Evolutionary conservation across 2,329 filamentous ascomycete species (phyloP).

Genomic region (Talaromyces sp.): DNA sequence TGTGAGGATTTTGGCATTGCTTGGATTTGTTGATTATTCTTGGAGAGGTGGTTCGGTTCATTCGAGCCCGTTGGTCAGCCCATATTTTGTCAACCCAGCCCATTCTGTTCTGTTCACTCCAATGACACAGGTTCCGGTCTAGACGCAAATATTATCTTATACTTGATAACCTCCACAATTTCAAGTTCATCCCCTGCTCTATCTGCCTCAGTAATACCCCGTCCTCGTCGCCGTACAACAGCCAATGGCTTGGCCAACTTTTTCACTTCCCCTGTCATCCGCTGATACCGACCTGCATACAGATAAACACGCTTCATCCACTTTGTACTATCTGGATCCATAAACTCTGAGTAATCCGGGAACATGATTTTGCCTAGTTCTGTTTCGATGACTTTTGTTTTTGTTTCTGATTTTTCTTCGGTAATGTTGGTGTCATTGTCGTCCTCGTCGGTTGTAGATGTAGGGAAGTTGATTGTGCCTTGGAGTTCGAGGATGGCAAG

Average conservation of each 20-base stretch:
- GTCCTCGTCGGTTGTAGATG: background rate
- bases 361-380: conserved; percentile 73
- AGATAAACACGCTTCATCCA: conserved; percentile 93
- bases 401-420: conserved; percentile 12
- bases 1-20: background rate
- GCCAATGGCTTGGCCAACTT: conserved; percentile 76
- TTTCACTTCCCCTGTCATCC: conserved; percentile 85
- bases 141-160: conserved; percentile 79
- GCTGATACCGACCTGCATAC: conserved; percentile 84
- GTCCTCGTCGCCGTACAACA: conserved; percentile 62
- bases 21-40: background rate
- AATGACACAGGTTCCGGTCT: conserved; percentile 78
- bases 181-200: conserved; percentile 47
- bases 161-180: conserved; percentile 80
- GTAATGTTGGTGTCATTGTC: conserved; percentile 16
- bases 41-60: background rate
- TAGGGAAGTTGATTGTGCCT: conserved; percentile 77
- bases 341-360: conserved; percentile 63
- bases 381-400: conserved; percentile 38
- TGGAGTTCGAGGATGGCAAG: conserved; percentile 90
- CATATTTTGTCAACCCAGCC: background rate
- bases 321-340: conserved; percentile 49
- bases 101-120: conserved; percentile 23
- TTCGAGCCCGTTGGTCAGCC: background rate
- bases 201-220: conserved; percentile 1